Conservation (phyloP, 2,329 filamentous ascomycete species). For the Fusarium veterinarium region DNA sequence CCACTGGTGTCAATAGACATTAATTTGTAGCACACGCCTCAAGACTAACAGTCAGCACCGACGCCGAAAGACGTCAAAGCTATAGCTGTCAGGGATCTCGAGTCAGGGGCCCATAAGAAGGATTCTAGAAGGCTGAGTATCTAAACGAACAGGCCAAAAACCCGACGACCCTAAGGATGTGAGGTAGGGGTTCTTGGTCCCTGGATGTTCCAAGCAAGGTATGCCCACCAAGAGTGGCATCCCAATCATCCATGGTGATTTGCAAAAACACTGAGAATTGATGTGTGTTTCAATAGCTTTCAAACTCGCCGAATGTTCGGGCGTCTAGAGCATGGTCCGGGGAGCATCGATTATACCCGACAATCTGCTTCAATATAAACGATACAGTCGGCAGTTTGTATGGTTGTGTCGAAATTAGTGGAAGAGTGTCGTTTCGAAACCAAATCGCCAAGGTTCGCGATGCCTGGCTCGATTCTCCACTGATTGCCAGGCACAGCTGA, state of each 20-base stretch:
- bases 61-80: conserved; percentile 31
- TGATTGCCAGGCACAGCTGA: conserved; percentile 20
- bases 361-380: neutral
- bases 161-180: conserved; percentile 8
- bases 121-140: conserved; percentile 45
- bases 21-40: conserved; percentile 29
- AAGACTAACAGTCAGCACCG: conserved; percentile 14
- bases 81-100: conserved; percentile 30
- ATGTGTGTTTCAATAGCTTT: neutral
- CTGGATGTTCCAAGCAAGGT: conserved; percentile 6
- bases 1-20: conserved; percentile 27
- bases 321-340: neutral
- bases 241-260: conserved; percentile 8
- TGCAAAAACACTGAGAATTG: neutral
- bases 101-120: conserved; percentile 34
- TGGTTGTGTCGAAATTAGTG: neutral
- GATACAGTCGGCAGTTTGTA: neutral
- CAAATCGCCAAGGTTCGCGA: conserved; percentile 23
- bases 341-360: neutral
- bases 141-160: conserved; percentile 15
- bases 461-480: conserved; percentile 14
- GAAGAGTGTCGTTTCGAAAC: conserved; percentile 27
- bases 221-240: conserved; percentile 14
- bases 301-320: neutral
- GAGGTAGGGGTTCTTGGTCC: conserved; percentile 27